Evolutionary conservation across 78 protist genomes (phyloP).

Genomic region (Dictyostelium purpureum): DNA sequence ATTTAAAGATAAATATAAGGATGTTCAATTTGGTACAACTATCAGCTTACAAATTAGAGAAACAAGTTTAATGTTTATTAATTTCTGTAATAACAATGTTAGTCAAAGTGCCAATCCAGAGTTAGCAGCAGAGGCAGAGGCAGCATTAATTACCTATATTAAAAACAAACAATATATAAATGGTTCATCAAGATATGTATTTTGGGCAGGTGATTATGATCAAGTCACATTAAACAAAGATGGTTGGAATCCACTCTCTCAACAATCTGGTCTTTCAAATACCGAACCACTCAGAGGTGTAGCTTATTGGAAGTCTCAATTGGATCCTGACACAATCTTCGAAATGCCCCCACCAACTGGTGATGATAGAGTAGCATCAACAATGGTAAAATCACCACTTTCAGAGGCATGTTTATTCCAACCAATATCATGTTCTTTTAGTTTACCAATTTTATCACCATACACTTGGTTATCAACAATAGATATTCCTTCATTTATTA

Average conservation of each 20-base stretch:
- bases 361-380: background rate
- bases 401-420: slow-evolving; percentile 32
- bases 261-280: background rate
- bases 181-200: slow-evolving; percentile 43
- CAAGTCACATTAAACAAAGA: background rate
- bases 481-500: slow-evolving; percentile 42
- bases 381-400: background rate
- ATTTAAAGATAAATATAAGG: slow-evolving; percentile 47
- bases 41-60: slow-evolving; percentile 48
- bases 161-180: slow-evolving; percentile 56
- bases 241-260: slow-evolving; percentile 11
- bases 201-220: slow-evolving; percentile 67
- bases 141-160: background rate
- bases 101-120: slow-evolving; percentile 25
- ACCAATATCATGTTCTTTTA: slow-evolving; percentile 18
- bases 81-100: slow-evolving; percentile 41
- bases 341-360: background rate
- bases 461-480: slow-evolving; percentile 32
- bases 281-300: slow-evolving; percentile 45
- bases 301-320: slow-evolving; percentile 2
- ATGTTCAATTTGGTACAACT: slow-evolving; percentile 51
- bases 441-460: slow-evolving; percentile 46
- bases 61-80: slow-evolving; percentile 35
- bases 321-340: slow-evolving; percentile 12
- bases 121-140: slow-evolving; percentile 4